A percentile compares a stretch with the other conserved stretches of the same genome.
These are phyloP conservation scores for Colletotrichum higginsianum DNA, from an alignment of 2,329 filamentous ascomycete species.

Conservation along the genomic window DNA sequence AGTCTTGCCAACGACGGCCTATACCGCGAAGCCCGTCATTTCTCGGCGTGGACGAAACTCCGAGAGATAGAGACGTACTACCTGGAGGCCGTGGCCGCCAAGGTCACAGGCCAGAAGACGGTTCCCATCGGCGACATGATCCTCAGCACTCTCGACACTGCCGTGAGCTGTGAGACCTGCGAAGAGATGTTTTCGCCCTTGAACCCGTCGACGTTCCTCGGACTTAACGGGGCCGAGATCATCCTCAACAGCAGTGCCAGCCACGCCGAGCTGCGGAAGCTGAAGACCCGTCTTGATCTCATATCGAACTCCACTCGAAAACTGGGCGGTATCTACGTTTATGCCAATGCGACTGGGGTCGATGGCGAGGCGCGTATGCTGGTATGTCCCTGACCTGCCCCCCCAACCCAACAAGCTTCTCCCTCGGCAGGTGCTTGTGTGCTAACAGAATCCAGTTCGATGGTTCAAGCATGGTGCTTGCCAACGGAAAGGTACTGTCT, in stretches of 20 bases:
- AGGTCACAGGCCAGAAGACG: conserved; percentile 44
- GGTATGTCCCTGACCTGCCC: conserved; percentile 51
- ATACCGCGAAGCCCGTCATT: conserved; percentile 58
- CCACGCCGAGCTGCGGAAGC: conserved; percentile 72
- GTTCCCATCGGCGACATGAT: conserved; percentile 60
- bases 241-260: conserved; percentile 50
- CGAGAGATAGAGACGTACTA: conserved; percentile 44
- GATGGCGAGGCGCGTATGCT: conserved; percentile 55
- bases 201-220: conserved; percentile 48
- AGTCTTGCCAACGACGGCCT: conserved; percentile 54
- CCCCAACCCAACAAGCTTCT: too few relatives aligned
- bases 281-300: conserved; percentile 74
- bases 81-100: not conserved
- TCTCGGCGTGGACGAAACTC: conserved; percentile 57
- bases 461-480: conserved; percentile 74
- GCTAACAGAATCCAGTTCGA: conserved; percentile 61
- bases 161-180: conserved; percentile 54
- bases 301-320: conserved; percentile 78
- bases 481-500: conserved; percentile 64
- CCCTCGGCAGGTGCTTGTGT: not conserved
- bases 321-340: conserved; percentile 70
- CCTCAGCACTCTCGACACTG: conserved; percentile 56
- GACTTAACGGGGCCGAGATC: conserved; percentile 11
- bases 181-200: conserved; percentile 53
- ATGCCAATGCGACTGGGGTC: conserved; percentile 53